A percentile compares a stretch with the other conserved stretches of the same genome.
Conservation (phyloP, 495 filamentous ascomycete species). For the Penicillium paxilli region DNA sequence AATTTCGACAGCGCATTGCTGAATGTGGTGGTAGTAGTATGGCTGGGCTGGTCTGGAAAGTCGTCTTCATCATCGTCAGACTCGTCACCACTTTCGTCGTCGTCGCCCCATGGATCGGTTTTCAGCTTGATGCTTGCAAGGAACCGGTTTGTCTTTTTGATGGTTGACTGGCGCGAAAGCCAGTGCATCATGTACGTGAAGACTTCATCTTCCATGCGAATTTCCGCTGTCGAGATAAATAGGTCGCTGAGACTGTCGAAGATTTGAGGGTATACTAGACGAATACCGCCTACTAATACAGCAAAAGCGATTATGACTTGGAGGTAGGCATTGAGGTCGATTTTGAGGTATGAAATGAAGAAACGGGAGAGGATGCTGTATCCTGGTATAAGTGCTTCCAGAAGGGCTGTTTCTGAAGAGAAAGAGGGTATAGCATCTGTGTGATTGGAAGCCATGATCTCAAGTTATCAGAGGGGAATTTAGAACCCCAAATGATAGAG, state of each 20-base stretch:
- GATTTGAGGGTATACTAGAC: constrained; percentile 27
- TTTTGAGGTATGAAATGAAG: constrained; percentile 27
- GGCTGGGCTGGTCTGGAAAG: not conserved
- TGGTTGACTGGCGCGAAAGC: constrained; percentile 59
- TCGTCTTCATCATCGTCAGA: not conserved
- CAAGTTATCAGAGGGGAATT: no score
- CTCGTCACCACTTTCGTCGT: constrained; percentile 38
- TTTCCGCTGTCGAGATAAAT: constrained; percentile 56
- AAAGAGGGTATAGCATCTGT: not conserved
- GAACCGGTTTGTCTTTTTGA: constrained; percentile 54
- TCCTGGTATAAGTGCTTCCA: not conserved
- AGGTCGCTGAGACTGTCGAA: constrained; percentile 25
- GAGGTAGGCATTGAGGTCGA: constrained; percentile 70
- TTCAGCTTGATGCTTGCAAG: constrained; percentile 60
- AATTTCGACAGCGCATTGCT: constrained; percentile 48
- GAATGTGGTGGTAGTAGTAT: constrained; percentile 16
- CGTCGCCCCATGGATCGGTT: constrained; percentile 37
- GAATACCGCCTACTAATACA: constrained; percentile 40
- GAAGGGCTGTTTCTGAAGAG: not conserved
- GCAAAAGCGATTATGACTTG: constrained; percentile 54
- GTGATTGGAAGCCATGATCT: not conserved
- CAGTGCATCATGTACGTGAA: constrained; percentile 68
- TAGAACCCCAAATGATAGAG: no score
- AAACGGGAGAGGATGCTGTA: not conserved
- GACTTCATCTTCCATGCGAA: constrained; percentile 63